Conservation (phyloP, 768 basidiomycete genomes). For the Boletales sp. region DNA sequence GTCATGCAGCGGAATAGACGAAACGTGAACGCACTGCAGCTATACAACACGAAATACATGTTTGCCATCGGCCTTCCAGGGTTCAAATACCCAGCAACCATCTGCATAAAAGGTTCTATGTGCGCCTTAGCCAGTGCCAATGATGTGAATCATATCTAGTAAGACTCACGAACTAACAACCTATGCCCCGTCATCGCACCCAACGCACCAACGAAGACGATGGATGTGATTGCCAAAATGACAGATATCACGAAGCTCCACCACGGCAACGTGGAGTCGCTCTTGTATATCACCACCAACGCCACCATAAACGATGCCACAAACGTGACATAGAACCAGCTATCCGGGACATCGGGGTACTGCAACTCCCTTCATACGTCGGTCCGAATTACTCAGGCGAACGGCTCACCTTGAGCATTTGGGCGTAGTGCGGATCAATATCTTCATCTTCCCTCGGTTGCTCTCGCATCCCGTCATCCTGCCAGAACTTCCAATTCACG, state of each 20-base stretch:
- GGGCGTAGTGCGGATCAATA: slow-evolving; percentile 51
- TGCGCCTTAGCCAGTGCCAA: background rate
- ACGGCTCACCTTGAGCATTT: slow-evolving; percentile 41
- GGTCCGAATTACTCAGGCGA: too few species aligned
- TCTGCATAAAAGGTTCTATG: slow-evolving; percentile 30
- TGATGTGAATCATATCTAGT: too few species aligned
- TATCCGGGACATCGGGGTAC: slow-evolving; percentile 33
- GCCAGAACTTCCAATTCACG: slow-evolving; percentile 41
- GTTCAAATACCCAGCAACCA: slow-evolving; percentile 39
- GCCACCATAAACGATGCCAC: slow-evolving; percentile 42
- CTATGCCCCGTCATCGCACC: slow-evolving; percentile 44
- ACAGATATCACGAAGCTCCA: slow-evolving; percentile 53
- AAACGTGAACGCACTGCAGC: slow-evolving; percentile 37
- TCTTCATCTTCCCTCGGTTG: slow-evolving; percentile 37
- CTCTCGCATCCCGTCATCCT: slow-evolving; percentile 12
- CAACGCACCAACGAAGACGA: slow-evolving; percentile 53
- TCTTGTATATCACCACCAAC: slow-evolving; percentile 52
- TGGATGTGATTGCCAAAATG: slow-evolving; percentile 45
- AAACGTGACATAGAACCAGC: slow-evolving; percentile 31
- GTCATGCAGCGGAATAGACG: slow-evolving; percentile 35
- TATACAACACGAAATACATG: slow-evolving; percentile 43
- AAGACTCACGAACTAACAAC: slow-evolving; percentile 20
- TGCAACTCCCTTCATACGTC: too few species aligned
- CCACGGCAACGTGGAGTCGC: slow-evolving; percentile 55
- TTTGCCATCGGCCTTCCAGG: slow-evolving; percentile 40